phyloP scores from a whole-genome alignment of 306 rosid genomes.

The Medicago truncatula region DNA sequence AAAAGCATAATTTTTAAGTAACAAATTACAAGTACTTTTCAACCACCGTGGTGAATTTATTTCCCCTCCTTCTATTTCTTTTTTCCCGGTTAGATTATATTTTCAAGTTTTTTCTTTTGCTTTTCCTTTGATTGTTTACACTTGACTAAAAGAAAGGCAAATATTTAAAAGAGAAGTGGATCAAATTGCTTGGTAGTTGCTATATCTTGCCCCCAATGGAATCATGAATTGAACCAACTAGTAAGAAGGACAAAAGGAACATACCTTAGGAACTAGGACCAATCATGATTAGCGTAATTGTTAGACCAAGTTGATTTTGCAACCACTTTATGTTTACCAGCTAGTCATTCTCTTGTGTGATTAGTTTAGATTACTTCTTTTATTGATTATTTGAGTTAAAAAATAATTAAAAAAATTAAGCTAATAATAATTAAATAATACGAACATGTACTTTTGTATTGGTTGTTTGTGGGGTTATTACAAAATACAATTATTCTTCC shows the following conservation, averaged over 20 bases:
- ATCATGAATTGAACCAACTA: slow-evolving; percentile 24
- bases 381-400: slow-evolving; percentile 16
- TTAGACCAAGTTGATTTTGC: slow-evolving; percentile 35
- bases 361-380: background rate
- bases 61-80: too few species aligned
- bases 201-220: slow-evolving; percentile 8
- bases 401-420: background rate
- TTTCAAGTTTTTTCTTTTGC: too few species aligned
- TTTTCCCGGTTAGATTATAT: too few species aligned
- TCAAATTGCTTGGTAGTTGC: slow-evolving; percentile 27
- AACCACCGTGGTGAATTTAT: too few species aligned
- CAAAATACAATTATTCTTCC: slow-evolving; percentile 1
- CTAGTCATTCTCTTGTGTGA: background rate
- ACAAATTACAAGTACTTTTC: too few species aligned
- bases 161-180: background rate
- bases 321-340: slow-evolving; percentile 6
- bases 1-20: too few species aligned
- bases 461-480: slow-evolving; percentile 13
- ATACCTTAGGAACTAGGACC: slow-evolving; percentile 21
- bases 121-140: too few species aligned
- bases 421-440: background rate
- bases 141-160: background rate
- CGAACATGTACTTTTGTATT: background rate
- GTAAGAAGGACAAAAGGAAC: slow-evolving; percentile 36
- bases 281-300: slow-evolving; percentile 35